Conservation (phyloP, 306 rosid species). For the Astragalus glycyphyllos region DNA sequence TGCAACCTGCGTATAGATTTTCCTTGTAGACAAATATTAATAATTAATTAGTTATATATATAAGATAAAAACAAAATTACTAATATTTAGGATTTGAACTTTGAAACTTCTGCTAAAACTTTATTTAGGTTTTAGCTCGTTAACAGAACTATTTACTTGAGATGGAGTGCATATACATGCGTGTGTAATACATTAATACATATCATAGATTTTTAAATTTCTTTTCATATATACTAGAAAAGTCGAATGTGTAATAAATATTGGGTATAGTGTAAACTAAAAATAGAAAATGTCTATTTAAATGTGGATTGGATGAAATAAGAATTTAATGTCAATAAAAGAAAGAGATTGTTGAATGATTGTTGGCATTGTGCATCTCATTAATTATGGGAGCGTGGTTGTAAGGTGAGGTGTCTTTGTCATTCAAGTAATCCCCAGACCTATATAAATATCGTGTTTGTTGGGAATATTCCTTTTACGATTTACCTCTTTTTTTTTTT, state of each 20-base stretch:
- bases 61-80: no score
- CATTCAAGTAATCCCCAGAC: conserved; percentile 46
- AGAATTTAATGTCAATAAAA: conserved; percentile 37
- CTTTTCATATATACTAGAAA: not conserved
- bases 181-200: not conserved
- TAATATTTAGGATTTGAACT: no score
- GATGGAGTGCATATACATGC: not conserved
- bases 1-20: no score
- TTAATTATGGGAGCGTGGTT: conserved; percentile 35
- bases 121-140: no score
- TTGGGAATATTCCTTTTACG: conserved; percentile 38
- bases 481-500: not conserved
- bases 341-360: conserved; percentile 39
- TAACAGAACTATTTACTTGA: no score
- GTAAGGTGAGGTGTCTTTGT: conserved; percentile 52
- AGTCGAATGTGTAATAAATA: conserved; percentile 23
- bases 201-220: conserved; percentile 15
- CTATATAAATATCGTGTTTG: conserved; percentile 5
- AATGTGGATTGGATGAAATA: conserved; percentile 16
- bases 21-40: not conserved
- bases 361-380: conserved; percentile 32
- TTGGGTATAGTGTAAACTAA: conserved; percentile 5
- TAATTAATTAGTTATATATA: no score
- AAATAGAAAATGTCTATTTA: conserved; percentile 24
- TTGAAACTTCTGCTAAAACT: no score